These are phyloP conservation scores for Heracleum sosnowskyi DNA, from an alignment of 129 eudicot species.

Conservation along the genomic window DNA sequence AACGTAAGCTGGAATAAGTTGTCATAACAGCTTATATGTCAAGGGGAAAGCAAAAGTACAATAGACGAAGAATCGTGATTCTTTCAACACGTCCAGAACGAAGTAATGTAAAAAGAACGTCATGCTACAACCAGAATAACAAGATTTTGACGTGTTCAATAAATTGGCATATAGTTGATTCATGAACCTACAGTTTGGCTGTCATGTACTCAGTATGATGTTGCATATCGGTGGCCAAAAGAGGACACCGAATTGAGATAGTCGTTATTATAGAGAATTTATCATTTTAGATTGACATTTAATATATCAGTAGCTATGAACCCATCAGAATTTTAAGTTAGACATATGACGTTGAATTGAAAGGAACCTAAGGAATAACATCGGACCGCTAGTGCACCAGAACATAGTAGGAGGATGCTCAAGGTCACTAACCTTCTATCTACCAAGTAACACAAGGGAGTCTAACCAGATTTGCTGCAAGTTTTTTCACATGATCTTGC, in stretches of 20 bases:
- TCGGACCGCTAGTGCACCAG: neutral
- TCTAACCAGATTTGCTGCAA: neutral
- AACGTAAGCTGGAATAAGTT: conserved; percentile 14
- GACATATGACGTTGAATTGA: neutral
- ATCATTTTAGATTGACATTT: neutral
- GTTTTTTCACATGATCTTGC: neutral
- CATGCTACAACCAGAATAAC: conserved; percentile 1
- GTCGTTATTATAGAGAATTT: neutral
- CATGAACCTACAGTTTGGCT: neutral
- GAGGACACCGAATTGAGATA: neutral
- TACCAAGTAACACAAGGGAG: neutral
- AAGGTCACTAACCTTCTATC: neutral
- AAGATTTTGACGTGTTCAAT: neutral
- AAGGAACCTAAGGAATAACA: neutral
- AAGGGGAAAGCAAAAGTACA: neutral
- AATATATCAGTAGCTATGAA: neutral
- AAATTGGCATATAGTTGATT: neutral
- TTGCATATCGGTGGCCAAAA: neutral
- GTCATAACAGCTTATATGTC: neutral
- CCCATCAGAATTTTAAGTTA: neutral
- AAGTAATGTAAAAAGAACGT: neutral
- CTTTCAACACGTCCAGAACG: neutral
- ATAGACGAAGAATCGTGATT: neutral
- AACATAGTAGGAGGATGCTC: neutral
- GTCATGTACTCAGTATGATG: neutral